These are phyloP conservation scores for Haplosporangium sp. DNA, from an alignment of 371 early-diverging fungal genomes.

Conservation along the genomic window DNA sequence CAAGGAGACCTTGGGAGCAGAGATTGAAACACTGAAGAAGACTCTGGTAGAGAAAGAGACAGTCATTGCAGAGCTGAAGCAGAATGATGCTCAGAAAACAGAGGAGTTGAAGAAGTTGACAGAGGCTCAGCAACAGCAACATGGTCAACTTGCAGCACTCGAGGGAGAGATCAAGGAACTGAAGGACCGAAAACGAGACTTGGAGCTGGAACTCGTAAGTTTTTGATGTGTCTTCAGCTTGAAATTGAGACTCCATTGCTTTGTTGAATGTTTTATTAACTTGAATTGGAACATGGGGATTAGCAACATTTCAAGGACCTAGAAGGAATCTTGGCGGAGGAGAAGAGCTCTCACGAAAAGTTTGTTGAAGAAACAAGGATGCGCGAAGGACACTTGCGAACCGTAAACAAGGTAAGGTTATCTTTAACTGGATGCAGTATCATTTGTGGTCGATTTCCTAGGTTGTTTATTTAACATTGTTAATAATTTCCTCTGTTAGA, in stretches of 20 bases:
- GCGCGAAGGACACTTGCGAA: constrained; percentile 74
- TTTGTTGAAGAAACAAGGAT: constrained; percentile 69
- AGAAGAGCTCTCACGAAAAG: constrained; percentile 55
- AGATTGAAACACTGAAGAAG: constrained; percentile 54
- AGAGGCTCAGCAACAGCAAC: constrained; percentile 17
- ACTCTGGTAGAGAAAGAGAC: constrained; percentile 69
- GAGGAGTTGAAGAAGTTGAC: constrained; percentile 15
- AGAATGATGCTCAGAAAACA: constrained; percentile 13
- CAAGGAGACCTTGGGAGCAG: constrained; percentile 57
- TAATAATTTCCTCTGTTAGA: constrained; percentile 40
- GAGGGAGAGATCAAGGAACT: constrained; percentile 33
- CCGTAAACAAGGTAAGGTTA: constrained; percentile 67
- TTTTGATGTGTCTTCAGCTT: not conserved
- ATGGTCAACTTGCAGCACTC: constrained; percentile 25
- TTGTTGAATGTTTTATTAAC: not conserved
- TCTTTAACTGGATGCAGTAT: not conserved
- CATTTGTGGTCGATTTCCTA: no score
- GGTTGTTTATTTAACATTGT: no score
- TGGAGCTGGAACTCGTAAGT: constrained; percentile 50
- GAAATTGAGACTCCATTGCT: not conserved
- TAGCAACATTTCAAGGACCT: constrained; percentile 55
- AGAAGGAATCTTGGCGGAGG: constrained; percentile 36
- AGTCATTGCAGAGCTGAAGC: constrained; percentile 18
- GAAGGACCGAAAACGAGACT: constrained; percentile 32
- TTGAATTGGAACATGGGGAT: not conserved